Percentiles rank a stretch among this genome's conserved stretches.
These are phyloP conservation scores for Suillus weaverae DNA, from an alignment of 768 basidiomycete genomes.

Conservation along the genomic window DNA sequence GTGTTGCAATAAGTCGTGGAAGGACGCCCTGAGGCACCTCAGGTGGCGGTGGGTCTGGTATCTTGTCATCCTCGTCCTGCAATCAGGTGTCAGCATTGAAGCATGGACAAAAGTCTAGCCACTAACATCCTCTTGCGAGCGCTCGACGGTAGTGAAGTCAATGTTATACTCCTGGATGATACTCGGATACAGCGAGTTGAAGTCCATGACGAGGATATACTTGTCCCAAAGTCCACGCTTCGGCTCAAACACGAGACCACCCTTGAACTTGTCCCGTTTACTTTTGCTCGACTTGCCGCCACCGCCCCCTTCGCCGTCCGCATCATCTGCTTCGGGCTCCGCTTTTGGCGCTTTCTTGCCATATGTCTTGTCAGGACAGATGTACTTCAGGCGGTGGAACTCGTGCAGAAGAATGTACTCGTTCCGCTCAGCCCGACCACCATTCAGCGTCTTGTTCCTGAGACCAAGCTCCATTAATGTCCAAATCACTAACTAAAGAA, in stretches of 20 bases:
- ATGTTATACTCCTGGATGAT: constrained; percentile 99
- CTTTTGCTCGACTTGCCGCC: constrained; percentile 54
- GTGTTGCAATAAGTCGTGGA: constrained; percentile 96
- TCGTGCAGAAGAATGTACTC: constrained; percentile 99
- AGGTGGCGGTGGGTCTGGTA: constrained; percentile 82
- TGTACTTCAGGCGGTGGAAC: constrained; percentile 93
- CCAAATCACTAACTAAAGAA: constrained; percentile 1
- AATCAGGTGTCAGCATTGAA: not conserved
- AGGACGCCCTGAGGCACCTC: constrained; percentile 82
- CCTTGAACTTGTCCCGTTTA: constrained; percentile 95
- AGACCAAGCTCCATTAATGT: not conserved
- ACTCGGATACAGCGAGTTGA: constrained; percentile 98
- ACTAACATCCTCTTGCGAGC: constrained; percentile 57
- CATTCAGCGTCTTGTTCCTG: constrained; percentile 97
- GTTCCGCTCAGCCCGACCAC: constrained; percentile 97
- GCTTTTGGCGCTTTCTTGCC: constrained; percentile 67
- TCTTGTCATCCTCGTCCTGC: constrained; percentile 72
- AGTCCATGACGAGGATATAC: constrained; percentile 98
- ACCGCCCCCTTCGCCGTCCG: constrained; percentile 45
- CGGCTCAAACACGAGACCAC: constrained; percentile 96
- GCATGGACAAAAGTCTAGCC: constrained; percentile 4
- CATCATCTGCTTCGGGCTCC: constrained; percentile 55
- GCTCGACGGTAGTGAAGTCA: constrained; percentile 95
- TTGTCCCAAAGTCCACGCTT: constrained; percentile 96
- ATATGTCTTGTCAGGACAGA: constrained; percentile 93